Conservation (phyloP, 78 protist species). For the Salpingoeca rosetta region DNA sequence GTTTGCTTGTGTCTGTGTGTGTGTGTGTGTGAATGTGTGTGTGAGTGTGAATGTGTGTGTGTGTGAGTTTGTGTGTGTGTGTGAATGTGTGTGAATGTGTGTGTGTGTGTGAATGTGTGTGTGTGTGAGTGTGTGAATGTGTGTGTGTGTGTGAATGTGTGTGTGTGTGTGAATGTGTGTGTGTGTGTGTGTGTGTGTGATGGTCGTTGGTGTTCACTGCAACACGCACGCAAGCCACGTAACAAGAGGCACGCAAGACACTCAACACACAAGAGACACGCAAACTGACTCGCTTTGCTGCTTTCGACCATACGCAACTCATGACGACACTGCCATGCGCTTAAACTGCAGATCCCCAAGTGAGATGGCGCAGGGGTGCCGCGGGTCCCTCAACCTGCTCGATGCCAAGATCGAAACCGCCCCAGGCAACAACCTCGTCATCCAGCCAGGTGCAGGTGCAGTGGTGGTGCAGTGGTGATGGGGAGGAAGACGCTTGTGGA, state of each 20-base stretch:
- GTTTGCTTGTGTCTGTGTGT: neutral
- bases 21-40: constrained; percentile 12
- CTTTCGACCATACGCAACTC: no score
- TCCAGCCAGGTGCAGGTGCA: neutral
- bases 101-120: neutral
- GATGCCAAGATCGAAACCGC: neutral
- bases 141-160: neutral
- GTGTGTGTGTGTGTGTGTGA: no score
- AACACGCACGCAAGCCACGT: no score
- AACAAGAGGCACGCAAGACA: no score
- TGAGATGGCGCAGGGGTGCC: neutral
- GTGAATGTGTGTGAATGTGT: neutral
- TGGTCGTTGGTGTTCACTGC: no score
- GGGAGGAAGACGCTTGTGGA: no score
- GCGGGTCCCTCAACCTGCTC: neutral
- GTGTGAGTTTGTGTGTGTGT: no score
- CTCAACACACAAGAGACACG: no score
- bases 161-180: neutral
- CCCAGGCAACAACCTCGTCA: neutral
- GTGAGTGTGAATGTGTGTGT: neutral
- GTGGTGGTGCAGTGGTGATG: no score
- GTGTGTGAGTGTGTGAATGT: neutral
- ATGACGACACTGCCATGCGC: no score
- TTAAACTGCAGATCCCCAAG: no score
- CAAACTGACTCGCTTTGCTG: no score